Evolutionary conservation across 1,284 basidiomycete species (phyloP).

Genomic region (Ceratobasidium sp.): DNA sequence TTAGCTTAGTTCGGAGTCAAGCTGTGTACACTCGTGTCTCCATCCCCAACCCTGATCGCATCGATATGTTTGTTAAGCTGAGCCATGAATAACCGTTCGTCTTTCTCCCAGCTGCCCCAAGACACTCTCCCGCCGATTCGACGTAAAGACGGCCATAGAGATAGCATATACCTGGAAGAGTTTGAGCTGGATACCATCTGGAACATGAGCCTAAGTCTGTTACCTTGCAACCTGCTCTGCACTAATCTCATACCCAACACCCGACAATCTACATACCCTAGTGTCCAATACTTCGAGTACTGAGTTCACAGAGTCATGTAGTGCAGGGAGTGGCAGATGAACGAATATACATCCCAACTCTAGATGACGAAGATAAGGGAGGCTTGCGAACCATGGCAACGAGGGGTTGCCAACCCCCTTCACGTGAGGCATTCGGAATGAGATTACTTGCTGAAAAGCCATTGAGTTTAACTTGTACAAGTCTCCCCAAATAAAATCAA

Average conservation of each 20-base stretch:
- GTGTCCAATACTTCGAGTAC: neutral
- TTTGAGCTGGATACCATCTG: neutral
- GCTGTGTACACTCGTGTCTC: too few species aligned
- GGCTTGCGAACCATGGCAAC: neutral
- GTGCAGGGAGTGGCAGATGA: neutral
- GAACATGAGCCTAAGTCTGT: neutral
- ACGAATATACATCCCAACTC: neutral
- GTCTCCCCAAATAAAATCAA: neutral
- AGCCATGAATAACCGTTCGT: too few species aligned
- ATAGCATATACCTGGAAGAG: neutral
- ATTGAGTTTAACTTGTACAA: neutral
- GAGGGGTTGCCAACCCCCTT: neutral
- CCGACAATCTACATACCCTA: neutral
- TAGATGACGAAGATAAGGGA: neutral
- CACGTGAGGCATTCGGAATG: neutral
- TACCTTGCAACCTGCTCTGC: neutral
- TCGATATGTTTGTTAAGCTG: too few species aligned
- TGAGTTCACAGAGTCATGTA: neutral
- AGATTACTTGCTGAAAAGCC: neutral
- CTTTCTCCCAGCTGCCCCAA: neutral
- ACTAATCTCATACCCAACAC: too few species aligned
- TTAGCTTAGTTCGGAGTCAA: too few species aligned
- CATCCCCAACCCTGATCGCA: too few species aligned
- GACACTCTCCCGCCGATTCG: neutral
- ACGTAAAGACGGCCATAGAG: neutral